Evolutionary conservation across 2,329 filamentous ascomycete genomes (phyloP).

Genomic region (Amauroascus niger): DNA sequence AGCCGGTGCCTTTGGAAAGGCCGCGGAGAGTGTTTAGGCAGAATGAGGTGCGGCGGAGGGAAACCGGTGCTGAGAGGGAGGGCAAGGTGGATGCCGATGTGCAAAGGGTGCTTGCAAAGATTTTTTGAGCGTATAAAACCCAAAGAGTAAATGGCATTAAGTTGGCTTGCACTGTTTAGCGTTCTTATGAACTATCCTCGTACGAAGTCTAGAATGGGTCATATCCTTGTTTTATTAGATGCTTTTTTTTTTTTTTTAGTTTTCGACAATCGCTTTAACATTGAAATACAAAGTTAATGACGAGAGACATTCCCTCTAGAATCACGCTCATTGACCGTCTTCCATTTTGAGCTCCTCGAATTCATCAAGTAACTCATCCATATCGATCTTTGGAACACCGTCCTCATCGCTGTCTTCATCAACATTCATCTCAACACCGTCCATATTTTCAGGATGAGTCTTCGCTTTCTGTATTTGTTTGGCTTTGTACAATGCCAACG

Average conservation of each 20-base stretch:
- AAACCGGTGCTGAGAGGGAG: slow-evolving; percentile 19
- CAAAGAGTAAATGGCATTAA: not conserved
- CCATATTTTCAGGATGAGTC: slow-evolving; percentile 38
- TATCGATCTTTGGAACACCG: slow-evolving; percentile 59
- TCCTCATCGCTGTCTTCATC: slow-evolving; percentile 55
- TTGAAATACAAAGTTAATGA: too few relatives aligned
- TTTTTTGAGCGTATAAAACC: slow-evolving; percentile 27
- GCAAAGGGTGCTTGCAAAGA: slow-evolving; percentile 39
- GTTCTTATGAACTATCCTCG: not conserved
- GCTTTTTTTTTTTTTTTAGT: not conserved
- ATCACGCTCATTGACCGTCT: slow-evolving; percentile 2
- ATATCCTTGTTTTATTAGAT: not conserved
- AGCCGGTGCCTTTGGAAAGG: slow-evolving; percentile 16
- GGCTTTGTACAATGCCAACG: slow-evolving; percentile 74
- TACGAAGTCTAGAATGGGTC: not conserved
- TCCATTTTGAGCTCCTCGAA: slow-evolving; percentile 76
- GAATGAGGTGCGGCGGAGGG: slow-evolving; percentile 29
- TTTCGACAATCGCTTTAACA: too few relatives aligned
- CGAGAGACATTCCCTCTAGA: too few relatives aligned
- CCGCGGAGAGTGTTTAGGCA: slow-evolving; percentile 34
- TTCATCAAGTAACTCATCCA: slow-evolving; percentile 80
- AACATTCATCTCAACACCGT: slow-evolving; percentile 35
- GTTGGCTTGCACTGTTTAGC: not conserved
- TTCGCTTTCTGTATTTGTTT: slow-evolving; percentile 45
- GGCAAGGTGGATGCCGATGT: slow-evolving; percentile 28